Conservation (phyloP, 2,329 filamentous ascomycete genomes). For the Microsporum ferrugineum region DNA sequence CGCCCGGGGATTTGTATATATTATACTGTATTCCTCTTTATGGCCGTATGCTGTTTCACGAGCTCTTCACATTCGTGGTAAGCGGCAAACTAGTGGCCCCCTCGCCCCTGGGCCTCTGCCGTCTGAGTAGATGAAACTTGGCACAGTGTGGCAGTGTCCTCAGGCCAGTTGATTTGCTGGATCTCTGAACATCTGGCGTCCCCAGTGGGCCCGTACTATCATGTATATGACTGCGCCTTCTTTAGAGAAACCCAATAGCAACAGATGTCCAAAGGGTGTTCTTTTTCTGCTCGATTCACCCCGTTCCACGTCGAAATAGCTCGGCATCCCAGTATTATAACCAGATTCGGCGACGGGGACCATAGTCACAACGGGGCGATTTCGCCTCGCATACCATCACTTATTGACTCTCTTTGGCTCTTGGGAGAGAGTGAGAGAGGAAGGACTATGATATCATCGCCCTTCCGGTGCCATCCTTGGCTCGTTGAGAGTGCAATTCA, state of each 20-base stretch:
- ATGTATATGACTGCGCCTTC: background rate
- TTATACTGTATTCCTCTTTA: background rate
- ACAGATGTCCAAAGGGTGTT: background rate
- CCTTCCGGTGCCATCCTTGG: background rate
- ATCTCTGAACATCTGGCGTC: background rate
- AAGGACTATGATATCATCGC: background rate
- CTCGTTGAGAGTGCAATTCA: background rate
- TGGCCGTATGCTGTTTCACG: background rate
- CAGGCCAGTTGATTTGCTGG: background rate
- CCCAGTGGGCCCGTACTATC: background rate
- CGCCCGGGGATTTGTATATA: background rate
- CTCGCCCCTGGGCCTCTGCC: background rate
- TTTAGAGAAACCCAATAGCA: background rate
- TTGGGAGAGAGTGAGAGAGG: no score
- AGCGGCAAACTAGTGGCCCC: background rate
- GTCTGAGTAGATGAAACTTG: background rate
- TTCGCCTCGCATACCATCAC: background rate
- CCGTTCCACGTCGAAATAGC: background rate
- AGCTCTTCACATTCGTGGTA: background rate
- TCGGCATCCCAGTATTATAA: background rate
- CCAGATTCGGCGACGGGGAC: background rate
- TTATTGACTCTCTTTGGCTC: background rate
- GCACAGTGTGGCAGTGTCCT: background rate
- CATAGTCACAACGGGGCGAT: background rate
- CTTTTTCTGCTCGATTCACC: background rate